phyloP scores from a whole-genome alignment of 441 rosid species.

The Arabidopsis hybrid region DNA sequence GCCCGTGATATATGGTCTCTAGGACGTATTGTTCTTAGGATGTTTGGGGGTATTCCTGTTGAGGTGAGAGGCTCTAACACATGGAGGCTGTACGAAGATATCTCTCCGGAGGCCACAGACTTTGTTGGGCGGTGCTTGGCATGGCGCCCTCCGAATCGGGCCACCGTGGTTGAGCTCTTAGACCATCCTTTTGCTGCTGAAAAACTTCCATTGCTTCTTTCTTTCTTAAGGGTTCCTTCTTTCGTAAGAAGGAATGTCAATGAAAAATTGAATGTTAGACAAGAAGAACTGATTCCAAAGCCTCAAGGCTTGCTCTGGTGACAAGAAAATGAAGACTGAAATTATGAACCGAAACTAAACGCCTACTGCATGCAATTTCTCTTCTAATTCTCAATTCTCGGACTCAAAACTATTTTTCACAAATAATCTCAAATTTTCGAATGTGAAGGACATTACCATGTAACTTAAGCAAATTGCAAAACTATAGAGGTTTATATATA shows the following conservation, averaged over 20 bases:
- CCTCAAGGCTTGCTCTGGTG: conserved; percentile 1
- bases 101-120: not conserved
- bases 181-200: not conserved
- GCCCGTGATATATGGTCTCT: conserved; percentile 26
- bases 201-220: not conserved
- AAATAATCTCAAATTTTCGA: not conserved
- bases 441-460: not conserved
- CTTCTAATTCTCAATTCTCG: too few species aligned
- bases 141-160: not conserved
- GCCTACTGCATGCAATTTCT: too few species aligned
- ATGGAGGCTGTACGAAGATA: not conserved
- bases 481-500: not conserved
- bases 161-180: not conserved
- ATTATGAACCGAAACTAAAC: too few species aligned
- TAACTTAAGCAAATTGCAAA: not conserved
- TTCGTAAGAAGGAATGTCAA: not conserved
- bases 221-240: not conserved
- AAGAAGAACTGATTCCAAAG: not conserved
- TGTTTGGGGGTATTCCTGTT: not conserved
- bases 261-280: not conserved
- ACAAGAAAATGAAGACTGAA: not conserved
- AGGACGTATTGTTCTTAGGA: conserved; percentile 6
- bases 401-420: not conserved
- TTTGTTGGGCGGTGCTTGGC: not conserved
- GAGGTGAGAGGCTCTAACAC: not conserved